These are phyloP conservation scores for Rhodofomes roseus DNA, from an alignment of 1,284 basidiomycete genomes.

Conservation along the genomic window DNA sequence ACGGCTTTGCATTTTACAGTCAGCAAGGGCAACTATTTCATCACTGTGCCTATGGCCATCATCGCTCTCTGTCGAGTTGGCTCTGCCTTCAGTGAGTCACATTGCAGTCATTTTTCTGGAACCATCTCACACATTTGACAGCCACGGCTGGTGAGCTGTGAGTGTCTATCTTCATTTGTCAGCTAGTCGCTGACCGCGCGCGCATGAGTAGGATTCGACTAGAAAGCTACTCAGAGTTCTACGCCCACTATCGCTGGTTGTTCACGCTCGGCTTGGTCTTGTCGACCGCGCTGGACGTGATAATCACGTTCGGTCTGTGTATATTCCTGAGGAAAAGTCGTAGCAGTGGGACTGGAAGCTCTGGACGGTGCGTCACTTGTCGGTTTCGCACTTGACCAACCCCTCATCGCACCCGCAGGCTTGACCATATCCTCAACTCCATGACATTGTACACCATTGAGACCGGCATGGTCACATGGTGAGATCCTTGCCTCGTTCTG, in stretches of 20 bases:
- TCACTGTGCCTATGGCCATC: slow-evolving; percentile 16
- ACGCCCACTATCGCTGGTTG: slow-evolving; percentile 13
- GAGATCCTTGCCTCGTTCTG: background rate
- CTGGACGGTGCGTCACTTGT: slow-evolving; percentile 7
- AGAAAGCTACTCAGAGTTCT: slow-evolving; percentile 15
- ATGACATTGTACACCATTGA: slow-evolving; percentile 22
- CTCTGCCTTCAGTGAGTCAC: background rate
- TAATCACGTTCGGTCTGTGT: slow-evolving; percentile 16
- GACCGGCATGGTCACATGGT: slow-evolving; percentile 21
- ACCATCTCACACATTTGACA: background rate
- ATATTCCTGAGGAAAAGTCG: slow-evolving; percentile 13
- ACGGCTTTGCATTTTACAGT: slow-evolving; percentile 1
- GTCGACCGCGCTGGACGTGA: slow-evolving; percentile 14
- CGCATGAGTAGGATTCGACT: slow-evolving; percentile 17
- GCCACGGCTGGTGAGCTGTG: slow-evolving; percentile 17
- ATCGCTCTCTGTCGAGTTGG: background rate
- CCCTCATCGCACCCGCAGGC: slow-evolving; percentile 6
- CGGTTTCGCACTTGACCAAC: background rate
- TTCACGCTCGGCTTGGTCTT: slow-evolving; percentile 17
- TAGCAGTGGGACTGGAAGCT: slow-evolving; percentile 1
- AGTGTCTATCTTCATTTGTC: too few relatives aligned
- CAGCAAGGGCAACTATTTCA: slow-evolving; percentile 23
- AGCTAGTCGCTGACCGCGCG: too few relatives aligned
- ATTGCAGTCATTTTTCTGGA: background rate
- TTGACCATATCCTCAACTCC: slow-evolving; percentile 19